phyloP scores from a whole-genome alignment of 2,329 filamentous ascomycete species.

The Ophiosphaerella korrae region DNA sequence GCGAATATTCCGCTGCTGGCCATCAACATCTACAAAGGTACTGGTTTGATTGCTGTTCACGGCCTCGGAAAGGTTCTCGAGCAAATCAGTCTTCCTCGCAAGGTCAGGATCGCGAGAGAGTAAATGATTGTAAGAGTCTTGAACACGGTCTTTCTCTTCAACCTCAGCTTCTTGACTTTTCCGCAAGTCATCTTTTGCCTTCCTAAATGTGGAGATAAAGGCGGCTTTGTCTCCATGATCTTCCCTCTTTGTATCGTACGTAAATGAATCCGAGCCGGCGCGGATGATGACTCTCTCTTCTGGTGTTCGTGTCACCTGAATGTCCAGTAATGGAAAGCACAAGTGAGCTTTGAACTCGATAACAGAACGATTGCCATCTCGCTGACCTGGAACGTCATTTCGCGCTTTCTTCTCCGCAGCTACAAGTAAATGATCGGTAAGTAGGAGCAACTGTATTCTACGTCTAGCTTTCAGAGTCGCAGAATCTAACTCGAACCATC shows the following conservation, averaged over 20 bases:
- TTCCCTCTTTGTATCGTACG: conserved; percentile 86
- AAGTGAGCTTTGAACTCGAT: conserved; percentile 86
- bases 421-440: conserved; percentile 93
- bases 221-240: conserved; percentile 79
- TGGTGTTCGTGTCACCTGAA: conserved; percentile 85
- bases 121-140: conserved; percentile 85
- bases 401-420: conserved; percentile 95
- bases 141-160: conserved; percentile 81
- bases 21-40: conserved; percentile 92
- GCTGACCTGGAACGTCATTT: conserved; percentile 64
- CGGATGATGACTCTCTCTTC: conserved; percentile 76
- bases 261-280: conserved; percentile 88
- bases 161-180: conserved; percentile 85
- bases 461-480: conserved; percentile 94
- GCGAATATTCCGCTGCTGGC: conserved; percentile 92
- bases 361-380: conserved; percentile 47
- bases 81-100: conserved; percentile 77
- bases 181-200: conserved; percentile 88
- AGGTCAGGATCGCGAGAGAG: conserved; percentile 77
- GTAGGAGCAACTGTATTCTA: conserved; percentile 85
- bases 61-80: conserved; percentile 71
- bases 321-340: conserved; percentile 91
- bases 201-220: conserved; percentile 86
- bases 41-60: conserved; percentile 72
- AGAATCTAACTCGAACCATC: conserved; percentile 96